Base-by-base conservation (phyloP, 2,329 filamentous ascomycete species). In the Metarhizium sp. region DNA sequence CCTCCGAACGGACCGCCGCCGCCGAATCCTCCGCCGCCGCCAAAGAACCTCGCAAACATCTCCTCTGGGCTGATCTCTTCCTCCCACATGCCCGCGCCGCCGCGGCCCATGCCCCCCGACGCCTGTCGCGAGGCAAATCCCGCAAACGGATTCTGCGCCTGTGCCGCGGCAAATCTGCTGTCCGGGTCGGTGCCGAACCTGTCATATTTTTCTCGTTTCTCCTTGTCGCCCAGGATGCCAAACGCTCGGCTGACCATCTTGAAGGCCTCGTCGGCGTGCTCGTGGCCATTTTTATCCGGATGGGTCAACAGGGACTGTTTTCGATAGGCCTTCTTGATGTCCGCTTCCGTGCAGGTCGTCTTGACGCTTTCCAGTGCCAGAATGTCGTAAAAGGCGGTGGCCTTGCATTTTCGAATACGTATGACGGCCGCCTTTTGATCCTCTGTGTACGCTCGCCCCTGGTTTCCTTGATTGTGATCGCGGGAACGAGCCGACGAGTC, bases 231-330 rank as follows among this genome's bases (percentile, higher is more conserved):
- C 51, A 99, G 77, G 53, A 97, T 84, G 63, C 95, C 88, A 70
- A 99, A 99, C 16, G 94, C 94, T 64, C 90, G 82, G 66, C 90
- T 88, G 29, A 99, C 91, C 88, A 96, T 88, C 78, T 99, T 99
- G 77, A 99, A 99, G 36, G 94, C 94, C 75, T 99, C 94, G 69
- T 96, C 94, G 55, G 94, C 92, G 58, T 95, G 85, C 42, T 92
- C 86, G 70, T 96, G 92, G 52, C 92, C 92, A 78, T 99, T 99
- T 78, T 99, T 99, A 78, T 99, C 94, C 60, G 94, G 94, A 77
- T 99, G 94, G 57, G 94, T 99, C 67, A 97, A 79, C 65, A 99
- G 76, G 68, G 88, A 94, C 69, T 95, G 80, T 75, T 96, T 97
- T 67, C 92, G 84, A 74, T 99, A 99, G 6, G 94, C 92, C 77